Evolutionary conservation across 352 stramenopile genomes (phyloP).

Genomic region (Phytopythium aichiense): DNA sequence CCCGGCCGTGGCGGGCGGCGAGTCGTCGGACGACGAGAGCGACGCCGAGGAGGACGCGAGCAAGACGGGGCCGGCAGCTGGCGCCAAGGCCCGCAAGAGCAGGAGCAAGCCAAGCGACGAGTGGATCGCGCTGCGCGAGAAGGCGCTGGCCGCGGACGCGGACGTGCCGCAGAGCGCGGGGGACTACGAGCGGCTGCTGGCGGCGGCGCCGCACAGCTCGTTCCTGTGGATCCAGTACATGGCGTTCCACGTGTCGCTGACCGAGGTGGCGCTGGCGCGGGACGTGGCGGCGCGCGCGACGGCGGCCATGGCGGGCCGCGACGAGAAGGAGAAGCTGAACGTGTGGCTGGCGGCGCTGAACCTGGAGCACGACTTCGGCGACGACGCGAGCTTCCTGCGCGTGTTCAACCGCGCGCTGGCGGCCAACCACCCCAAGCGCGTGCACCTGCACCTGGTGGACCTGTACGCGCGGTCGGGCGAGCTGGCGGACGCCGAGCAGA

Average conservation of each 20-base stretch:
- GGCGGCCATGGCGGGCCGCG: constrained; percentile 92
- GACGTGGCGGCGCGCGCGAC: constrained; percentile 92
- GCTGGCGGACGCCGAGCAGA: constrained; percentile 62
- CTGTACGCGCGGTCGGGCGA: constrained; percentile 81
- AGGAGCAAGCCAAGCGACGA: constrained; percentile 93
- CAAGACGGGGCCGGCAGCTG: constrained; percentile 27
- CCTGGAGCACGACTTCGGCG: constrained; percentile 96
- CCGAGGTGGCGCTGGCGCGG: constrained; percentile 90
- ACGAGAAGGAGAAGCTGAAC: constrained; percentile 97
- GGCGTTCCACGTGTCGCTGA: constrained; percentile 95
- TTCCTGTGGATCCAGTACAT: constrained; percentile 98
- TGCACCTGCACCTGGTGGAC: constrained; percentile 94
- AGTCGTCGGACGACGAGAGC: constrained; percentile 41
- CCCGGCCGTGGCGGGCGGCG: constrained; percentile 34
- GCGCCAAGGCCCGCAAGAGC: constrained; percentile 76
- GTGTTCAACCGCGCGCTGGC: constrained; percentile 90
- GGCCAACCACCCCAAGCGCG: constrained; percentile 94
- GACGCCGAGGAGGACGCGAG: constrained; percentile 45
- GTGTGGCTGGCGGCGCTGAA: constrained; percentile 96
- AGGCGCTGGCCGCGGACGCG: constrained; percentile 90
- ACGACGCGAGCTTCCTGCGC: constrained; percentile 84
- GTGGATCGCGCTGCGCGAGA: constrained; percentile 93
- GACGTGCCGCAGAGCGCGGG: constrained; percentile 89
- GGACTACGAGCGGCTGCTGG: constrained; percentile 95
- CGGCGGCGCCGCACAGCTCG: constrained; percentile 92